Evolutionary conservation across 108 stramenopile species (phyloP), one percentile per base, ranked within the genome.

Genomic region (Cylindrotheca closterium): DNA sequence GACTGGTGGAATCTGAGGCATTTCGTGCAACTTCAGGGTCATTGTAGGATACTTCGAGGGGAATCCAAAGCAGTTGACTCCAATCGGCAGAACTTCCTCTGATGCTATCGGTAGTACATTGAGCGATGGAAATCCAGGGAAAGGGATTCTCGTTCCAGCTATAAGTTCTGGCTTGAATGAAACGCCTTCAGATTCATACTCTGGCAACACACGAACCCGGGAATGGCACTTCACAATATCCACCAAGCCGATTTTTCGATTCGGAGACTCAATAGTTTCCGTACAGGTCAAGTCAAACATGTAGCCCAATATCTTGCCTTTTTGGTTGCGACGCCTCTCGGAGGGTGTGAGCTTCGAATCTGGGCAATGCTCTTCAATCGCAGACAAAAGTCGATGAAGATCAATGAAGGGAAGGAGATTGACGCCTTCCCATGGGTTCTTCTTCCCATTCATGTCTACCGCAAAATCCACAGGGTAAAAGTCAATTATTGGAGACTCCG

Each of bases 381-480:
- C 78, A 21, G 75, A 47, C 46, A 89, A 81, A 37, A 99, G 68
- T 10, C 91, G 75, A 10, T 83, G 70, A 33, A 93, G 94, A 63
- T 98, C 94, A 75, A 99, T 97, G 59, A 98, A 99, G 17, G 99
- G 98, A 4, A 99, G 83, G 47, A 99, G 75, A 48, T 97, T 97
- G 47, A 99, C 97, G 10, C 96, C 97, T 67, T 98, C 96, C 99
- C 99, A 99, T 10, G 98, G 98, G 79, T 98, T 98, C 80, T 89
- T 81, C 74, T 98, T 98, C 29, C 99, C 99, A 67, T 99, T 97
- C 88, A 98, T 98, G 59, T 99, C 99, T 29, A 98, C 91, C 32
- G 90, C 87, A 60, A 99, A 96, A 60, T 90, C 85, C 15, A 62
- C 63, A 18, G 97, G 98, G 81, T 96, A 99, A 65, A 96, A 99